These are phyloP conservation scores for Diversispora epigaea DNA, from an alignment of 192 early-diverging fungal species.

Conservation along the genomic window DNA sequence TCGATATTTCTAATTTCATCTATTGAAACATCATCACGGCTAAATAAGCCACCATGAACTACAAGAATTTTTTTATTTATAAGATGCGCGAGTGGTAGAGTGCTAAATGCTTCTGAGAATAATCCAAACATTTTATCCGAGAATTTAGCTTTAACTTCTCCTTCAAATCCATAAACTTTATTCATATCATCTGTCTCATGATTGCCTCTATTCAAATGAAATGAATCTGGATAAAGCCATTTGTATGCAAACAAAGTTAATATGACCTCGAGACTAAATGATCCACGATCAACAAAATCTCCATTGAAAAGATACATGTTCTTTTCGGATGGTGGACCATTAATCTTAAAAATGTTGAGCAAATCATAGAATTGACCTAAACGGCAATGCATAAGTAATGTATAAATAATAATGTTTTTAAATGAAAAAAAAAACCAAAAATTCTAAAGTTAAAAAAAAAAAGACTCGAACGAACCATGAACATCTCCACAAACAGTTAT, in stretches of 20 bases:
- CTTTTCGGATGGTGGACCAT: constrained; percentile 81
- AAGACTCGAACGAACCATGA: constrained; percentile 58
- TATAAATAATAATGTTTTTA: too few relatives aligned
- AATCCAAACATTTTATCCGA: constrained; percentile 88
- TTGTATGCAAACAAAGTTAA: constrained; percentile 90
- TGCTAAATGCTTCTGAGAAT: constrained; percentile 94
- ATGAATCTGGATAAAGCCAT: constrained; percentile 77
- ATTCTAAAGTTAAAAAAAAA: neutral
- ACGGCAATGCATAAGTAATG: neutral
- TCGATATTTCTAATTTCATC: constrained; percentile 87
- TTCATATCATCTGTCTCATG: constrained; percentile 99
- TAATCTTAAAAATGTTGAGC: constrained; percentile 90
- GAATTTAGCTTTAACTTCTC: constrained; percentile 95
- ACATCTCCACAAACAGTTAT: constrained; percentile 98
- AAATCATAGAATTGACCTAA: constrained; percentile 94
- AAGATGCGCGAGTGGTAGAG: constrained; percentile 88
- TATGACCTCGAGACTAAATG: constrained; percentile 96
- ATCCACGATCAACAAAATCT: constrained; percentile 99
- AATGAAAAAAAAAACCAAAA: too few relatives aligned
- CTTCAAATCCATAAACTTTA: constrained; percentile 98
- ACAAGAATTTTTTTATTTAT: constrained; percentile 93
- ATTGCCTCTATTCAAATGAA: constrained; percentile 93
- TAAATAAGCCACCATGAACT: constrained; percentile 94
- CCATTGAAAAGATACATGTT: constrained; percentile 95
- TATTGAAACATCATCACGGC: constrained; percentile 86